Base-by-base conservation (phyloP, 305 asterid genomes). In the Fraxinus latifolia region DNA sequence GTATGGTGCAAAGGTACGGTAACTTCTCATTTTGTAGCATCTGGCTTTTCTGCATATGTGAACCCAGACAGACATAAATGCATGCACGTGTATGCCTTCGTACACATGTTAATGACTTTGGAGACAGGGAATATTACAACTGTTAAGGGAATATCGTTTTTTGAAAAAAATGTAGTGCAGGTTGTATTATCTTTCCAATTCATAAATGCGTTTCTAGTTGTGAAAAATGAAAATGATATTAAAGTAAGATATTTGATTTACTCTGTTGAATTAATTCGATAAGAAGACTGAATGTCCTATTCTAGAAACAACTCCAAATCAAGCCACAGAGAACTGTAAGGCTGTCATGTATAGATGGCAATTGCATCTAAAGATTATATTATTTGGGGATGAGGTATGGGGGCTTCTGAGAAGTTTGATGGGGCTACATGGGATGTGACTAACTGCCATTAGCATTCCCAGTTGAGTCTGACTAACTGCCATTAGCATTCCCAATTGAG, bases 1-100 rank as follows among this genome's bases (percentile, higher is more conserved):
- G 92, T 96, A 94, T 31, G 99, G 99, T 50, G 99, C 98, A 81
- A 96, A 96, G 98, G 99, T 94, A 94, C 73, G 95, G 47, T 60
- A 75, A 65, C 82, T 80, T 78, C 36, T 79, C 88, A 87, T 81
- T 84, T 62, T 67, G 53, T 81, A 73, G 55, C 81, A 78, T 80
- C 81, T 80, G 65, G 83, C 71, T 55, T 11, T 75, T 68, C 19
- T 29, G 39, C 2, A 0, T 80, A 42, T 47, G 77, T 62, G 68
- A 27, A 79, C 36, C 21, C 39, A 47, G 29, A 17, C 32, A 37
- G 34, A 17, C 25, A 33, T 34, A 44, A 44, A 80, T 67, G 73
- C 62, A 79, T 29, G 21, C 82, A 33, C 37, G 77, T 62, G 29
- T 76, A 78, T 75, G 70, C 62, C 15, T 77, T 17, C 67, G 31